Percentiles rank a stretch among this genome's conserved stretches.
phyloP scores from a whole-genome alignment of 164 flowering plant species.

The Liriodendron chinense region DNA sequence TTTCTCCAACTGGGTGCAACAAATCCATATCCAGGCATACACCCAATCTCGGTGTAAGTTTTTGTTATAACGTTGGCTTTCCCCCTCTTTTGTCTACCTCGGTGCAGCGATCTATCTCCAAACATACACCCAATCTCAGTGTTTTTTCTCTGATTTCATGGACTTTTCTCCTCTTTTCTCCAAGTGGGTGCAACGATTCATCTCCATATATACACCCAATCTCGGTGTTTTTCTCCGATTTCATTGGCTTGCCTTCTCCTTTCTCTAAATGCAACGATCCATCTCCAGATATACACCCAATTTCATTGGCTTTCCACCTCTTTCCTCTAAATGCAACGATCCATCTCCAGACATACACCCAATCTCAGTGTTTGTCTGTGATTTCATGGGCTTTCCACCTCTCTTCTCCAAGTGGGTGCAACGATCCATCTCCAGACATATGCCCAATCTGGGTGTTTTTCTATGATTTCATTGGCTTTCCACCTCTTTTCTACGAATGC shows the following conservation, averaged over 20 bases:
- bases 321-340: too few species aligned
- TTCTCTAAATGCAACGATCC: conserved; percentile 9
- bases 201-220: neutral
- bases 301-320: too few species aligned
- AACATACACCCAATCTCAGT: neutral
- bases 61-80: neutral
- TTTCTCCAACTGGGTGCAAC: neutral
- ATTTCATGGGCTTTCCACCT: neutral
- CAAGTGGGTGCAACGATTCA: neutral
- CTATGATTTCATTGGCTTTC: neutral
- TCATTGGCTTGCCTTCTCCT: neutral
- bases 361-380: neutral
- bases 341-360: too few species aligned
- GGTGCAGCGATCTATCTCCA: neutral
- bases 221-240: neutral
- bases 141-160: neutral
- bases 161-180: neutral
- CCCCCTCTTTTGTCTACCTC: neutral
- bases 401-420: neutral
- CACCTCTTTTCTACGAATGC: neutral
- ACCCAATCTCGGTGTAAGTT: neutral
- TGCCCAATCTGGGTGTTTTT: neutral
- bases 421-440: neutral
- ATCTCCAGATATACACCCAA: neutral
- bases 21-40: neutral